These are phyloP conservation scores for Fusarium udum DNA, from an alignment of 2,329 filamentous ascomycete genomes.

Conservation along the genomic window DNA sequence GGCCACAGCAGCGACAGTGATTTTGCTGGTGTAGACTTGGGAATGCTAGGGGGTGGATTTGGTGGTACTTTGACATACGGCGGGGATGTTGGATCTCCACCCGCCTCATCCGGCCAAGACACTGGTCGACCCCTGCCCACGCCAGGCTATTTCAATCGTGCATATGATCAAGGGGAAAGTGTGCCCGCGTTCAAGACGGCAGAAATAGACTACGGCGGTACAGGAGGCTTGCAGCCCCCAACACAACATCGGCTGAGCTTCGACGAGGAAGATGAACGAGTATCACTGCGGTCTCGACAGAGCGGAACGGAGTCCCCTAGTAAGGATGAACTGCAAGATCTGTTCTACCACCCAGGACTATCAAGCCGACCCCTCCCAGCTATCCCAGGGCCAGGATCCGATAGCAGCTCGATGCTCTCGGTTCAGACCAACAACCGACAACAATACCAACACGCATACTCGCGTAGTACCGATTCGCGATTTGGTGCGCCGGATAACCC, in stretches of 20 bases:
- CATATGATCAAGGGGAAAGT: constrained; percentile 43
- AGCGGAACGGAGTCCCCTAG: constrained; percentile 72
- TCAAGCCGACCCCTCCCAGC: constrained; percentile 71
- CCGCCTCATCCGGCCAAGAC: constrained; percentile 53
- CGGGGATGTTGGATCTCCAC: constrained; percentile 55
- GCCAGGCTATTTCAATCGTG: constrained; percentile 49
- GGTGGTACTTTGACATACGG: constrained; percentile 63
- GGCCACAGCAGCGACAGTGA: constrained; percentile 73
- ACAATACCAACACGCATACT: constrained; percentile 60
- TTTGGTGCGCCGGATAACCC: constrained; percentile 54
- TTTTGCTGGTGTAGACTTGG: constrained; percentile 74
- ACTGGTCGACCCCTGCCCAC: constrained; percentile 60
- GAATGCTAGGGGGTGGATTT: constrained; percentile 77
- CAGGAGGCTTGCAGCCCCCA: constrained; percentile 86
- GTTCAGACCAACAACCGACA: constrained; percentile 54
- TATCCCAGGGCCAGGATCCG: constrained; percentile 69
- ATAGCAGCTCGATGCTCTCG: constrained; percentile 64
- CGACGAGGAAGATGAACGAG: constrained; percentile 88
- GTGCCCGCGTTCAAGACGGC: constrained; percentile 64
- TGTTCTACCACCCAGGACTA: constrained; percentile 93
- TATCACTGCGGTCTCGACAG: constrained; percentile 64
- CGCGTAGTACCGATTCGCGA: constrained; percentile 58
- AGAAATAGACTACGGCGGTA: constrained; percentile 86
- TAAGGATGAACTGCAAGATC: constrained; percentile 82
- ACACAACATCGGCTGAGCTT: constrained; percentile 81